These are phyloP conservation scores for Phytophthora pisi DNA, from an alignment of 352 stramenopile species.

Conservation along the genomic window DNA sequence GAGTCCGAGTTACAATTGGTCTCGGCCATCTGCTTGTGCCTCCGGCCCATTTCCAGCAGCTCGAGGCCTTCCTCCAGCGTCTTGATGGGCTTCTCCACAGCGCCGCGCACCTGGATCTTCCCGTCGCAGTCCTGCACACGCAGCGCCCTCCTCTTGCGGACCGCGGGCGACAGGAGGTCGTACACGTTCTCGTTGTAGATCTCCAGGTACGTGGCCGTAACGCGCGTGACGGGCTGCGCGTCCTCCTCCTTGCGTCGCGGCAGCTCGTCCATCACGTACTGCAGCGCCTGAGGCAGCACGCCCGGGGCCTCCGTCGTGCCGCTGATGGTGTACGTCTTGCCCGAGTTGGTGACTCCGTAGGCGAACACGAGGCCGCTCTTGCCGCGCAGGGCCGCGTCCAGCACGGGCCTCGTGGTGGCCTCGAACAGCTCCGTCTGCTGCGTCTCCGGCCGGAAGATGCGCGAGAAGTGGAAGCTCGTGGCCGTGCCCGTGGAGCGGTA, in stretches of 20 bases:
- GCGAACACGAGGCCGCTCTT: conserved; percentile 95
- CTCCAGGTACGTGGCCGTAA: conserved; percentile 96
- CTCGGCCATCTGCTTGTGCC: conserved; percentile 84
- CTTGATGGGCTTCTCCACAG: conserved; percentile 70
- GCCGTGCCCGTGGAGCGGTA: conserved; percentile 79
- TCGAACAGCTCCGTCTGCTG: conserved; percentile 93
- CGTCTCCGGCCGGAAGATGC: conserved; percentile 82
- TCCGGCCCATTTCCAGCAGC: conserved; percentile 65
- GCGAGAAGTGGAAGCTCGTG: conserved; percentile 82
- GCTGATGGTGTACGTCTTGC: conserved; percentile 98
- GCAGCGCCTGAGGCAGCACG: conserved; percentile 83
- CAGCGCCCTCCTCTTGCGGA: conserved; percentile 64
- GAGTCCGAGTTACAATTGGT: conserved; percentile 92
- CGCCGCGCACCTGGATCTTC: conserved; percentile 86
- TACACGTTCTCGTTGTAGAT: conserved; percentile 99
- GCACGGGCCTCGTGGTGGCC: conserved; percentile 86
- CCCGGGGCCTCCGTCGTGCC: conserved; percentile 81
- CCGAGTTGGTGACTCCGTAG: conserved; percentile 98
- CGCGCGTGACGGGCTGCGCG: conserved; percentile 41
- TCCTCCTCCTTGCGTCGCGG: conserved; percentile 53
- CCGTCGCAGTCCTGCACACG: conserved; percentile 87
- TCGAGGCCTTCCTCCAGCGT: conserved; percentile 74
- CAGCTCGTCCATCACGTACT: conserved; percentile 72
- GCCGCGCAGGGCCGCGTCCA: conserved; percentile 89
- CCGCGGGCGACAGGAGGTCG: conserved; percentile 88